Base-by-base conservation (phyloP, 192 early-diverging fungal genomes). In the Lobulomyces angularis region DNA sequence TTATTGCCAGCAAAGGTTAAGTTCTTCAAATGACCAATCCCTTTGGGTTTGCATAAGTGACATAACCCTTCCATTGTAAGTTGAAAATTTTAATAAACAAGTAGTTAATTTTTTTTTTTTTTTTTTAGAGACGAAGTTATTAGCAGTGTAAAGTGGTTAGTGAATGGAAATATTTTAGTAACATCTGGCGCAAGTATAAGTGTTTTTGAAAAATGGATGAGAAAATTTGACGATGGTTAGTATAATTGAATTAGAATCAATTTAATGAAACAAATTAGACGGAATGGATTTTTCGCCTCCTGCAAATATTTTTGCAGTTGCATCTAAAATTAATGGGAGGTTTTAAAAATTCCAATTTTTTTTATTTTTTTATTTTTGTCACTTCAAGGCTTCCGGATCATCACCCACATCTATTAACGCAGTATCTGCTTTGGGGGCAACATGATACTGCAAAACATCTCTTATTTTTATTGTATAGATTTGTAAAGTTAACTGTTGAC, bases 351-450 rank as follows among this genome's bases (percentile, higher is more conserved):
- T 31, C 23, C 8, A 30, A 26, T 32, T 33, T 18, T 42, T 24
- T n/a, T 17, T 24, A 39, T 35, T 14, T 42, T 37, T 35, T 50
- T 45, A 22, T 36, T 43, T 20, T 43, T 8, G 20, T 39, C 17
- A 8, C 6, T 26, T 1, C 17, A 37, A 25, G 82, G 1, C 57
- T 88, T 3, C 77, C 75, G 1, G 76, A 81, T 41, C 79, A 86
- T 43, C 81, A 88, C 46, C 85, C 85, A 8, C 52, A 61, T 16
- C 49, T 82, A 9, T 45, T 88, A 32, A 51, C 75, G 5, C 69
- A 84, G 23, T 77, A 82, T 50, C 52, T 88, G 23, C 43, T 84
- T 43, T 84, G 80, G 80, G 77, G 66, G 18, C 71, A 82, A 43
- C 72, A 72, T 45, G 71, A 80, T 36, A 50, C 82, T 4, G 72